A percentile compares a stretch with the other conserved stretches of the same genome.
Evolutionary conservation across 2,329 filamentous ascomycete species (phyloP).

Genomic region (Reticulascus tulasneorum): DNA sequence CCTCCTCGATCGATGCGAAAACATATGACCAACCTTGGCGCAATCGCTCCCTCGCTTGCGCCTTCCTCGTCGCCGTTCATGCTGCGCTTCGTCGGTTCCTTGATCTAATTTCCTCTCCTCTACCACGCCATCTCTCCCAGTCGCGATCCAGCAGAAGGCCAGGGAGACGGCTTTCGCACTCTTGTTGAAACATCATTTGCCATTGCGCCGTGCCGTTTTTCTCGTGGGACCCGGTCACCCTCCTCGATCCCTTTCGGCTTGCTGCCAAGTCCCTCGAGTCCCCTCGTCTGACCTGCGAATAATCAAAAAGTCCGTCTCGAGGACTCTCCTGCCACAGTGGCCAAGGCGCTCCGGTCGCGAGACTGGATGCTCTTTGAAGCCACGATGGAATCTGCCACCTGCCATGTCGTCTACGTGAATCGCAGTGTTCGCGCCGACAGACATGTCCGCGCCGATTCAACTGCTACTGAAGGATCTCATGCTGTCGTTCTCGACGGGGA

Average conservation of each 20-base stretch:
- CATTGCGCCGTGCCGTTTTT: constrained; percentile 2
- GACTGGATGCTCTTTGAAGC: constrained; percentile 55
- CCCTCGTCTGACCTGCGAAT: not conserved
- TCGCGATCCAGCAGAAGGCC: not conserved
- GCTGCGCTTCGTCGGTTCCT: constrained; percentile 1
- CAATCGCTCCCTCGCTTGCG: constrained; percentile 5
- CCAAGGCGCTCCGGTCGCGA: constrained; percentile 56
- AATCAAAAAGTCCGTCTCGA: constrained; percentile 6
- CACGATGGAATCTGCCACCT: constrained; percentile 55
- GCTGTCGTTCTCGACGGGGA: constrained; percentile 27
- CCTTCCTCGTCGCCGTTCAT: constrained; percentile 5
- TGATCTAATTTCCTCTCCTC: constrained; percentile 5
- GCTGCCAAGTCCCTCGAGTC: constrained; percentile 3
- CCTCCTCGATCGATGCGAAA: constrained; percentile 4
- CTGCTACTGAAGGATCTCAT: constrained; percentile 16
- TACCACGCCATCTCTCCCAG: no score
- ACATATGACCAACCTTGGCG: constrained; percentile 4
- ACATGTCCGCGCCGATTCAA: constrained; percentile 28
- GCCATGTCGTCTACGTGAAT: constrained; percentile 59
- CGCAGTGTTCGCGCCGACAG: constrained; percentile 46
- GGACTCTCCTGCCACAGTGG: constrained; percentile 30
- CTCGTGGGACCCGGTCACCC: constrained; percentile 7
- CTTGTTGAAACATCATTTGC: no score
- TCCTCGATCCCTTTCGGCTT: constrained; percentile 9
- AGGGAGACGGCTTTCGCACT: constrained; percentile 2